Evolutionary conservation across 2,329 filamentous ascomycete species (phyloP), one percentile per base, ranked within the genome.

Genomic region (Phyllosticta ampelicida): DNA sequence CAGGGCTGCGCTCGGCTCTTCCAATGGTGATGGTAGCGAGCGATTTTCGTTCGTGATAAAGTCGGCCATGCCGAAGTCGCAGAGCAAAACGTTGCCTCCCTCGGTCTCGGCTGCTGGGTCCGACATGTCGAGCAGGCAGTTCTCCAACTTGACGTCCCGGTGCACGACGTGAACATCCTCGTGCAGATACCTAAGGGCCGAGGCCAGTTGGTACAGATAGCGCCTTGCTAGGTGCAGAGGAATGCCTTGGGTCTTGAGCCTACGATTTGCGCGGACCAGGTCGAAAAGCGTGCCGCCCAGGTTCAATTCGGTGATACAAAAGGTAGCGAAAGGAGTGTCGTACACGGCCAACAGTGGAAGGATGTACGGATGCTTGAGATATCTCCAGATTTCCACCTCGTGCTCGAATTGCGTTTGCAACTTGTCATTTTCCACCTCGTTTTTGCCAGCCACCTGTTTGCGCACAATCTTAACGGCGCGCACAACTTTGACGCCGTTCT

Each of bases 31-130:
- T 9, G 77, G 76, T 6, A 71, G 70, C 23, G 74, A 74, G 20
- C 77, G 77, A 60, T 77, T 76, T 61, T 83, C 82, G 58, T 74
- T 78, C 20, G 78, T 76, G 62, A 86, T 78, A 73, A 84, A 86
- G 66, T 86, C 84, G 11, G 84, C 83, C 74, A 87, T 84, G 53
- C 84, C 84, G 65, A 87, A 87, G 66, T 87, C 84, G 68, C 83
- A 86, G 5, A 87, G 75, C 4, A 85, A 78, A 6, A 87, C 66
- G 36, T 79, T 78, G 9, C 81, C 82, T 16, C 79, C 77, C 44
- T 79, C 73, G 0, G 68, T 69, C 9, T 75, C 75, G 5, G 78
- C 75, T 8, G 76, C 67, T 3, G 75, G 71, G 5, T 72, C 72
- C 18, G 78, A 73, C 62, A 80, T 78, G 63, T 86, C 82, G 36